Percentiles rank a stretch among this genome's conserved stretches.
These are phyloP conservation scores for Cardamine resedifolia DNA, from an alignment of 345 rosid genomes.

Conservation along the genomic window DNA sequence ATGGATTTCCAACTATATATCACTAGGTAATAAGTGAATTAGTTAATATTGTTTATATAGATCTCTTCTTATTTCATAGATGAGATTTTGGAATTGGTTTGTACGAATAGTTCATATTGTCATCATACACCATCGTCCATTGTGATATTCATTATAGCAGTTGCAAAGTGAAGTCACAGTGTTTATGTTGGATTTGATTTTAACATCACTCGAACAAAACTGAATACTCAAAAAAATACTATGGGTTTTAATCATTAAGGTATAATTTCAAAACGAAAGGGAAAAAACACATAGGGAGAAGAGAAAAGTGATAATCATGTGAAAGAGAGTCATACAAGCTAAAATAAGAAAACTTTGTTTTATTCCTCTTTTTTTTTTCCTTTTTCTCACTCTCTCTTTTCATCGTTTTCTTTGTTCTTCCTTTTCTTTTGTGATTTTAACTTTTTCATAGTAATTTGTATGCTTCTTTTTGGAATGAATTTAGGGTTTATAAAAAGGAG, in stretches of 20 bases:
- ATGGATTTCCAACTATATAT: not conserved
- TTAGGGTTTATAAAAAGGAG: conserved; percentile 42
- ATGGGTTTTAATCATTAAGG: conserved; percentile 30
- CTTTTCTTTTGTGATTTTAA: conserved; percentile 18
- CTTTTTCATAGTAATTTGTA: not conserved
- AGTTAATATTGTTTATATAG: not conserved
- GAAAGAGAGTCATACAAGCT: conserved; percentile 32
- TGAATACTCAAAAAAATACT: not conserved
- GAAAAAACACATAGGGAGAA: conserved; percentile 27
- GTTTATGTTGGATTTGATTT: not conserved
- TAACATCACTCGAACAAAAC: not conserved
- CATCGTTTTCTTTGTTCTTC: conserved; percentile 37
- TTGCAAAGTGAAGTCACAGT: not conserved
- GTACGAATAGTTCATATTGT: not conserved
- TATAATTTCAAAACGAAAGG: conserved; percentile 31
- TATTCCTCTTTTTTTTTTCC: conserved; percentile 27
- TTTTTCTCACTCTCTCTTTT: conserved; percentile 30
- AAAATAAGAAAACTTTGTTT: conserved; percentile 37
- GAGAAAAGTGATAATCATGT: conserved; percentile 40
- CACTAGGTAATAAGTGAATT: not conserved
- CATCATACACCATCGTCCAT: not conserved
- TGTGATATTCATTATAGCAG: not conserved
- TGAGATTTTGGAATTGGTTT: not conserved
- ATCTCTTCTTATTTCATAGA: not conserved
- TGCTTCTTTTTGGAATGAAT: conserved; percentile 42